Percentiles rank a stretch among this genome's conserved stretches.
Conservation (phyloP, 768 basidiomycete species). For the Kwoniella sp. region DNA sequence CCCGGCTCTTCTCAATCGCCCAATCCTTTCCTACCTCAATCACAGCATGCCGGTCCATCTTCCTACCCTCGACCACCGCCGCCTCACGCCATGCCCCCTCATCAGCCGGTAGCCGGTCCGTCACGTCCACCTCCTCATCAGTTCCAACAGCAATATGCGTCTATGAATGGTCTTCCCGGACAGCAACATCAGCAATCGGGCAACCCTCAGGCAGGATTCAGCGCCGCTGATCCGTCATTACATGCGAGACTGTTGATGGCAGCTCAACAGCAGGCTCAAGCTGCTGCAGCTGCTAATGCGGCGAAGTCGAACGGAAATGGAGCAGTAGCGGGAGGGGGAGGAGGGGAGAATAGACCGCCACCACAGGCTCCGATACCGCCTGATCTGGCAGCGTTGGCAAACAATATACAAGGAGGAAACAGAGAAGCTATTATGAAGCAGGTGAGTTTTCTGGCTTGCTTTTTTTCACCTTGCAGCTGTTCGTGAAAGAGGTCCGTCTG, state of each 20-base stretch:
- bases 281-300: slow-evolving; percentile 17
- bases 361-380: slow-evolving; percentile 1
- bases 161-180: slow-evolving; percentile 14
- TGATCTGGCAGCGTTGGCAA: slow-evolving; percentile 32
- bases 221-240: slow-evolving; percentile 7
- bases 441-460: slow-evolving; percentile 29
- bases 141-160: slow-evolving; percentile 21
- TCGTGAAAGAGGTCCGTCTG: no score
- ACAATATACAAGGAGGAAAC: slow-evolving; percentile 25
- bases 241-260: slow-evolving; percentile 17
- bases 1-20: slow-evolving; percentile 8
- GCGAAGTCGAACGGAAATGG: background rate
- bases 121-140: slow-evolving; percentile 22
- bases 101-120: slow-evolving; percentile 22
- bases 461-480: no score
- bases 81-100: slow-evolving; percentile 9
- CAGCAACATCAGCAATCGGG: slow-evolving; percentile 13
- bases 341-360: background rate
- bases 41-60: slow-evolving; percentile 10
- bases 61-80: slow-evolving; percentile 20
- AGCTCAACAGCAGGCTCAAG: slow-evolving; percentile 28
- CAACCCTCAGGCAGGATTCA: slow-evolving; percentile 1
- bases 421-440: slow-evolving; percentile 46
- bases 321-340: background rate
- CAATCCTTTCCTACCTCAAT: slow-evolving; percentile 11